phyloP scores from a whole-genome alignment of 202 grass and related monocot species.

The Cymbopogon flexuosus region DNA sequence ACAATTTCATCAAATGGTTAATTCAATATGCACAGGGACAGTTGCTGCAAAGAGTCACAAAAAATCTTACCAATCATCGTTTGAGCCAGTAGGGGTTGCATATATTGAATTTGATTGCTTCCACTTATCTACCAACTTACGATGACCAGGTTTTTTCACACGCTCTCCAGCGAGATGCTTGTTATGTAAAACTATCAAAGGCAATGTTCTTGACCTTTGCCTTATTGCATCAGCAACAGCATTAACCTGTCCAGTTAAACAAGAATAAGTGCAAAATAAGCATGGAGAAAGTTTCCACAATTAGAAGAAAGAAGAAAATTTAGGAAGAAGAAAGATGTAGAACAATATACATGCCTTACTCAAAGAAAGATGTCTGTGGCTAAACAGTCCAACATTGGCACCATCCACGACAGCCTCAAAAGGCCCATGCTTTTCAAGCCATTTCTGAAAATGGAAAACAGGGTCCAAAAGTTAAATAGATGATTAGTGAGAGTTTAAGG shows the following conservation, averaged over 20 bases:
- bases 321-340: constrained; percentile 32
- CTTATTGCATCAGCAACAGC: constrained; percentile 48
- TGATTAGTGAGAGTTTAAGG: neutral
- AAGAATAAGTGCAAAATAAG: neutral
- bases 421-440: constrained; percentile 59
- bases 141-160: constrained; percentile 42
- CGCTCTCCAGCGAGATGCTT: constrained; percentile 48
- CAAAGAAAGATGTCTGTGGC: constrained; percentile 48
- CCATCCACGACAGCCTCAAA: constrained; percentile 64
- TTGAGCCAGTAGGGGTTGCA: constrained; percentile 61
- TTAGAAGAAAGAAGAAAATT: neutral
- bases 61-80: constrained; percentile 68
- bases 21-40: neutral
- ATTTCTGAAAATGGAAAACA: constrained; percentile 40
- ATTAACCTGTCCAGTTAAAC: constrained; percentile 45
- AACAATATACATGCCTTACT: constrained; percentile 41
- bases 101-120: constrained; percentile 52
- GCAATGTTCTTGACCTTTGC: constrained; percentile 46
- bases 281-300: neutral
- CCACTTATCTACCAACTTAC: constrained; percentile 53
- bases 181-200: constrained; percentile 62
- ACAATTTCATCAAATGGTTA: neutral
- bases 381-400: constrained; percentile 63
- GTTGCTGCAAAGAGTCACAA: neutral
- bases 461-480: constrained; percentile 4